A percentile compares a stretch with the other conserved stretches of the same genome.
Evolutionary conservation across 345 rosid genomes (phyloP).

Genomic region (Psidium guajava): DNA sequence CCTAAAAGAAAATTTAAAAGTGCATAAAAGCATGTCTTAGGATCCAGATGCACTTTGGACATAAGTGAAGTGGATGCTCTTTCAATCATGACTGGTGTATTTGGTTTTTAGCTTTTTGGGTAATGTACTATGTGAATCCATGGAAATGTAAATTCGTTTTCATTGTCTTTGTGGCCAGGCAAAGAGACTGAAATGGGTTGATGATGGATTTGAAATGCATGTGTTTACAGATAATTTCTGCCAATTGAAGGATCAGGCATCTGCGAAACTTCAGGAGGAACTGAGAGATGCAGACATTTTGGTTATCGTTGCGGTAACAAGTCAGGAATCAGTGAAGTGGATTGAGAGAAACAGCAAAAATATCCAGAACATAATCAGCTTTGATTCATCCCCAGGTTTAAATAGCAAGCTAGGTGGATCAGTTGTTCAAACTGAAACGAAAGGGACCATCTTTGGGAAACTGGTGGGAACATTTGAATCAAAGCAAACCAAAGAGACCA

Average conservation of each 20-base stretch:
- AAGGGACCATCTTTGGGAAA: conserved; percentile 19
- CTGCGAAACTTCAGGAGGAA: conserved; percentile 24
- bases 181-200: conserved; percentile 72
- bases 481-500: conserved; percentile 25
- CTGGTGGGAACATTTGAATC: conserved; percentile 10
- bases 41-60: not conserved
- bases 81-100: not conserved
- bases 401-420: conserved; percentile 53
- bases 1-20: not conserved
- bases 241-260: conserved; percentile 13
- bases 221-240: conserved; percentile 37
- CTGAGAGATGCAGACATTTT: conserved; percentile 48
- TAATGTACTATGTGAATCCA: not conserved
- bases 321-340: conserved; percentile 51
- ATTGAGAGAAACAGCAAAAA: conserved; percentile 25
- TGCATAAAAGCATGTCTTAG: not conserved
- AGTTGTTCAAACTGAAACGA: conserved; percentile 17
- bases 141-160: not conserved
- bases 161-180: conserved; percentile 30
- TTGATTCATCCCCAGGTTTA: conserved; percentile 40
- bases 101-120: not conserved
- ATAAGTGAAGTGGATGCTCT: not conserved
- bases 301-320: conserved; percentile 43
- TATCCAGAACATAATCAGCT: conserved; percentile 51
- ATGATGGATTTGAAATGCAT: conserved; percentile 62